A percentile compares a stretch with the other conserved stretches of the same genome.
phyloP scores from a whole-genome alignment of 2,329 filamentous ascomycete genomes.

The Metarhizium album region DNA sequence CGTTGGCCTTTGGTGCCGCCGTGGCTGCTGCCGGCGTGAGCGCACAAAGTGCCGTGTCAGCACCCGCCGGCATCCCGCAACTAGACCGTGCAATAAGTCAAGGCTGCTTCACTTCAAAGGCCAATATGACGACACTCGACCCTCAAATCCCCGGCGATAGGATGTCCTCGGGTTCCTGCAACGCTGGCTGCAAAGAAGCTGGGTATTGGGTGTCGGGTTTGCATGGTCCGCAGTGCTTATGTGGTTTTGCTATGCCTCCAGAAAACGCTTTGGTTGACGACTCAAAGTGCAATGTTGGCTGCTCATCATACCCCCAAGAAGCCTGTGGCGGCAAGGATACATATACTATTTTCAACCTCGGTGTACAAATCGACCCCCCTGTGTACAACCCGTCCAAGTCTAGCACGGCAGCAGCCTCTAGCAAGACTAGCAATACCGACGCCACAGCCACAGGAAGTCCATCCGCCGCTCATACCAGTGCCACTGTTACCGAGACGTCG shows the following conservation, averaged over 20 bases:
- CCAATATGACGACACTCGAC: slow-evolving; percentile 23
- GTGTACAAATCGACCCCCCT: slow-evolving; percentile 28
- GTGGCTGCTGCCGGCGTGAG: slow-evolving; percentile 17
- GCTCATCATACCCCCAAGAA: slow-evolving; percentile 50
- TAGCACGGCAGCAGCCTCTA: slow-evolving; percentile 4
- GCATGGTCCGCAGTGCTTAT: slow-evolving; percentile 56
- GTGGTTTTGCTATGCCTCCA: slow-evolving; percentile 59
- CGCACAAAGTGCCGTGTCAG: slow-evolving; percentile 17
- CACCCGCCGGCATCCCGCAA: slow-evolving; percentile 25
- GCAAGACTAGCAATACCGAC: slow-evolving; percentile 7
- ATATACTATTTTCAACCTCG: slow-evolving; percentile 41
- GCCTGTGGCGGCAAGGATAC: slow-evolving; percentile 41
- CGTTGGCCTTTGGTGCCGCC: slow-evolving; percentile 17
- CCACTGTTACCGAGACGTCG: slow-evolving; percentile 10
- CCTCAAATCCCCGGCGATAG: slow-evolving; percentile 8
- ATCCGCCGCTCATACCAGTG: slow-evolving; percentile 14
- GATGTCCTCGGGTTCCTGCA: slow-evolving; percentile 32
- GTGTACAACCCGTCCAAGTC: slow-evolving; percentile 17
- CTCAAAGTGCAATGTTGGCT: slow-evolving; percentile 51
- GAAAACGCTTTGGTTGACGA: slow-evolving; percentile 41
- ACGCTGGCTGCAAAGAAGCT: slow-evolving; percentile 26
- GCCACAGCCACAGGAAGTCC: slow-evolving; percentile 9
- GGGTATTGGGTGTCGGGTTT: slow-evolving; percentile 51
- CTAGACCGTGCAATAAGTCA: slow-evolving; percentile 31
- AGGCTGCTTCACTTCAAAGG: slow-evolving; percentile 38